phyloP scores from a whole-genome alignment of 2,329 filamentous ascomycete species.

The Aphanoascus verrucosus region DNA sequence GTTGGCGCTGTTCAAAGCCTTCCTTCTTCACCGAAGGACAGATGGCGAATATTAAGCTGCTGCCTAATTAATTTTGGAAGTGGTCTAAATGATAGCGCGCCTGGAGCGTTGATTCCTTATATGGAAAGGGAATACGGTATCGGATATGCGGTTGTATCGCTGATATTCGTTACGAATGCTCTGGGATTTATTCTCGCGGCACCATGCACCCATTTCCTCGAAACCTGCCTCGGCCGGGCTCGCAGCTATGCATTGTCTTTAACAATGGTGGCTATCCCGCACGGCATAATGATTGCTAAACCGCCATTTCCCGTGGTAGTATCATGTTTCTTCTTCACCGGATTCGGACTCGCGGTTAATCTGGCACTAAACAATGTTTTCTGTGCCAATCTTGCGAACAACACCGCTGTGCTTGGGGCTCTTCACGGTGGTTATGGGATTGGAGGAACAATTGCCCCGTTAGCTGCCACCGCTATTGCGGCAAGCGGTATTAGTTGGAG shows the following conservation, averaged over 20 bases:
- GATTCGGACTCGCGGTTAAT: constrained; percentile 42
- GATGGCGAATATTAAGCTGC: constrained; percentile 53
- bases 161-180: constrained; percentile 72
- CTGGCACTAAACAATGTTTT: constrained; percentile 49
- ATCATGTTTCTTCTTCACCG: constrained; percentile 57
- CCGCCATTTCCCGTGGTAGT: constrained; percentile 62
- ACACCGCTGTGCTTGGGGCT: constrained; percentile 39
- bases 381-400: constrained; percentile 43
- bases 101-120: constrained; percentile 70
- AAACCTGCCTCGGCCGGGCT: constrained; percentile 53
- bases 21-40: constrained; percentile 42
- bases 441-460: constrained; percentile 54
- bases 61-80: constrained; percentile 58
- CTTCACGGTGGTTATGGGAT: constrained; percentile 42
- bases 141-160: constrained; percentile 65
- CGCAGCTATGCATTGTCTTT: constrained; percentile 49
- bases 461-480: constrained; percentile 64
- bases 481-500: constrained; percentile 54
- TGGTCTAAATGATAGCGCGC: constrained; percentile 63
- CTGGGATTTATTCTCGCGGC: constrained; percentile 65
- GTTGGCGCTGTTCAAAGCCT: constrained; percentile 21
- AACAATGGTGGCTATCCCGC: constrained; percentile 51
- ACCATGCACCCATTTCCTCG: constrained; percentile 54
- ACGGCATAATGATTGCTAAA: constrained; percentile 53
- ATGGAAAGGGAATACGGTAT: constrained; percentile 67